Evolutionary conservation across 2,329 filamentous ascomycete species (phyloP), one percentile per base, ranked within the genome.

Genomic region (Taxawa tesnikishii): DNA sequence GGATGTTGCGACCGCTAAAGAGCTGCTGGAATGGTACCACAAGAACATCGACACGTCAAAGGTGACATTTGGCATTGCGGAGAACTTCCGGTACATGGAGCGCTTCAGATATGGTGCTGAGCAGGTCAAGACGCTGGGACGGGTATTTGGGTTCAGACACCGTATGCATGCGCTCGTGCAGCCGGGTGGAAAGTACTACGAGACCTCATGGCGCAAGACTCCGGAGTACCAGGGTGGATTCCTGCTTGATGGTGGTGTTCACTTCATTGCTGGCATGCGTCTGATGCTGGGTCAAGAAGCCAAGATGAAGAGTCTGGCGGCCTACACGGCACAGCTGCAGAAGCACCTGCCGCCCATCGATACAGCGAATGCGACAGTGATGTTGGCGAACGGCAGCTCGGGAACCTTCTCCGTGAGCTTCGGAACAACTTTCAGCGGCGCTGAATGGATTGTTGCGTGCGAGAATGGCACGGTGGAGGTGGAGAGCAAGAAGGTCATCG

Each of bases 211-310:
- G 82, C 73, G 82, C 33, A 78, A 77, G 51, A 67, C 59, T 34
- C 80, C 81, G 1, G 63, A 69, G 32, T 71, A 83, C 49, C 79
- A 84, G 54, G 82, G 81, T 33, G 81, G 82, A 0, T 85, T 84
- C 49, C 52, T 85, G 33, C 68, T 87, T 2, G 81, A 87, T 47
- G 79, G 73, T 10, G 81, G 82, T 26, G 78, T 87, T 15, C 82
- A 87, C 53, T 76, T 72, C 38, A 61, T 75, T 5, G 80, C 80
- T 6, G 74, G 58, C 0, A 63, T 77, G 30, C 62, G 80, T 11
- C 51, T 70, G 18, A 48, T 87, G 26, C 57, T 84, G 2, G 60
- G 63, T 12, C 58, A 60, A 4, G 59, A 67, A 28, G 55, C 63
- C 6, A 57, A 69, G 16, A 53, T 56, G 9, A 29, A 27, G 4